Evolutionary conservation across 306 rosid genomes (phyloP).

Genomic region (Prunus campanulata): DNA sequence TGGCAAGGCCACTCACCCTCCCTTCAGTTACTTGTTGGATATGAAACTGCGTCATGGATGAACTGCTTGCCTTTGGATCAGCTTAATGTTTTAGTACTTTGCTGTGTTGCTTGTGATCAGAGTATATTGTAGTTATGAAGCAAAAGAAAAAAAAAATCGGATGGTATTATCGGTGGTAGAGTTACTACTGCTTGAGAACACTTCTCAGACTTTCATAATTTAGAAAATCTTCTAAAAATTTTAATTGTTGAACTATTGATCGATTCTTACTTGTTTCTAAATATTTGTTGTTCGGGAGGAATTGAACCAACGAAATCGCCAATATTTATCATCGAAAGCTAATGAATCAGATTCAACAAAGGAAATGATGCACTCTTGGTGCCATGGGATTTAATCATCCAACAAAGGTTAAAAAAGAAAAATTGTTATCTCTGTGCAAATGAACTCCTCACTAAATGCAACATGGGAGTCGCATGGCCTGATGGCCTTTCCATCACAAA

Average conservation of each 20-base stretch:
- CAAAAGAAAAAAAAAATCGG: background rate
- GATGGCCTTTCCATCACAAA: background rate
- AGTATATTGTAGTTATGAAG: background rate
- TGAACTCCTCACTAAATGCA: no score
- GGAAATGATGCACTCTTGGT: no score
- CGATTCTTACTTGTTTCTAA: no score
- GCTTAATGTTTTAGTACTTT: background rate
- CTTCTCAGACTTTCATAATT: background rate
- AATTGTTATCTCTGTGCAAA: no score
- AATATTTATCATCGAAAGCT: background rate
- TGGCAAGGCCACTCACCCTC: constrained; percentile 66
- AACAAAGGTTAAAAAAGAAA: no score
- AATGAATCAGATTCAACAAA: background rate
- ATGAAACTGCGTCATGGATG: constrained; percentile 49
- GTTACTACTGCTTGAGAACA: background rate
- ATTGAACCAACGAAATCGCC: no score
- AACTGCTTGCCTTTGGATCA: background rate
- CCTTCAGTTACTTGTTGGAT: constrained; percentile 56
- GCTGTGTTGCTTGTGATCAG: background rate
- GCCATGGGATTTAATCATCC: no score
- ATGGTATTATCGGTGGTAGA: background rate
- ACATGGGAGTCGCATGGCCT: no score
- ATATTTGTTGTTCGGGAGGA: no score
- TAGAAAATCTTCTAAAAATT: background rate
- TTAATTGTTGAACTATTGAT: background rate